Evolutionary conservation across 352 stramenopile species (phyloP).

Genomic region (Pythium guiyangense): DNA sequence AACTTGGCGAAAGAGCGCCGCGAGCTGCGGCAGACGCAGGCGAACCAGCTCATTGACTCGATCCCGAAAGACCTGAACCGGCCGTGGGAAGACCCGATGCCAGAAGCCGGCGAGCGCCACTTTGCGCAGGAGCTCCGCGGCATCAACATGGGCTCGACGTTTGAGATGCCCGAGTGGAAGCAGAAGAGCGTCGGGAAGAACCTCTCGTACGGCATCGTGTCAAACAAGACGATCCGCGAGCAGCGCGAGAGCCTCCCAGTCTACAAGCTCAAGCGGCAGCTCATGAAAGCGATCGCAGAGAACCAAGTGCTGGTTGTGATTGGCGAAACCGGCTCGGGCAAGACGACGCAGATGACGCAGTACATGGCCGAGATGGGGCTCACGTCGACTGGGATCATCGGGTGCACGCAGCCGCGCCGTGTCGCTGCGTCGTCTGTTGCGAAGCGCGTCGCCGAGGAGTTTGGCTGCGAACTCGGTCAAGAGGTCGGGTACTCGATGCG

Average conservation of each 20-base stretch:
- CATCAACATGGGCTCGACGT: slow-evolving; percentile 89
- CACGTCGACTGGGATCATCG: slow-evolving; percentile 95
- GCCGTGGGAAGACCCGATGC: slow-evolving; percentile 98
- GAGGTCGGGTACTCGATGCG: slow-evolving; percentile 93
- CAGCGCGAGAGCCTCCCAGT: slow-evolving; percentile 97
- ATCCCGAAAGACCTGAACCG: slow-evolving; percentile 99
- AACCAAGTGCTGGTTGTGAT: slow-evolving; percentile 99
- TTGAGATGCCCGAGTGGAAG: slow-evolving; percentile 97
- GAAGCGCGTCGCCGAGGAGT: slow-evolving; percentile 96
- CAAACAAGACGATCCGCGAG: slow-evolving; percentile 94
- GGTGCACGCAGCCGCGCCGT: slow-evolving; percentile 97
- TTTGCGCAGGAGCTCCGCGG: slow-evolving; percentile 95
- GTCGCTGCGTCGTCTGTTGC: slow-evolving; percentile 97
- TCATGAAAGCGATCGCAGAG: slow-evolving; percentile 93
- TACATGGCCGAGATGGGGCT: slow-evolving; percentile 98
- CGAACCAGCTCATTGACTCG: slow-evolving; percentile 94
- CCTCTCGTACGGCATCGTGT: slow-evolving; percentile 96
- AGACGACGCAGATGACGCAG: slow-evolving; percentile 99
- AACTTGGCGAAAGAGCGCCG: slow-evolving; percentile 96
- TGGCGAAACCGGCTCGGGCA: slow-evolving; percentile 97
- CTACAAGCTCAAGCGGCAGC: slow-evolving; percentile 94
- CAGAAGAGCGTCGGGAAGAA: slow-evolving; percentile 96
- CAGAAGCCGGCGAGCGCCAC: slow-evolving; percentile 95
- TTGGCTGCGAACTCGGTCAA: slow-evolving; percentile 91
- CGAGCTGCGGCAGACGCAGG: slow-evolving; percentile 95